These are phyloP conservation scores for Leccinum cinnamomeum DNA, from an alignment of 1,284 basidiomycete species.

Conservation along the genomic window DNA sequence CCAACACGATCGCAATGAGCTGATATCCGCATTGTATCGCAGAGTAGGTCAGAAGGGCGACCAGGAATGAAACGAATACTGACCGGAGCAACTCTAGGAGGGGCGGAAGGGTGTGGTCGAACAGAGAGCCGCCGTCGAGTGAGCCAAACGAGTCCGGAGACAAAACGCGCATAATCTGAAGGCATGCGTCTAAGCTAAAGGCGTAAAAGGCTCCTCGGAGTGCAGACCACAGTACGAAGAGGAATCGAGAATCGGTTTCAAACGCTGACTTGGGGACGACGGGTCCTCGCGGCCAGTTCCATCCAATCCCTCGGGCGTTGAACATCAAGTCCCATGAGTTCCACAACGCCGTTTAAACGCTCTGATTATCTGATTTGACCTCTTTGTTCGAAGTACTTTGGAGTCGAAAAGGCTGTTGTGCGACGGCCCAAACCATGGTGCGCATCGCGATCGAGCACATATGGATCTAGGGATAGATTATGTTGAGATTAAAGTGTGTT, in stretches of 20 bases:
- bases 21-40: slow-evolving; percentile 45
- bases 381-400: background rate
- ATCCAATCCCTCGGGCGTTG: slow-evolving; percentile 29
- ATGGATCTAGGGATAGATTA: slow-evolving; percentile 11
- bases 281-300: slow-evolving; percentile 30
- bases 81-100: slow-evolving; percentile 43
- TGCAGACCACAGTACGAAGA: slow-evolving; percentile 27
- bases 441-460: slow-evolving; percentile 21
- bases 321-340: slow-evolving; percentile 30
- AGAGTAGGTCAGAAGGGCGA: slow-evolving; percentile 43
- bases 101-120: slow-evolving; percentile 44
- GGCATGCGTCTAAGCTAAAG: slow-evolving; percentile 36
- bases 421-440: slow-evolving; percentile 20
- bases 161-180: slow-evolving; percentile 45
- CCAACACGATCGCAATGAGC: slow-evolving; percentile 41
- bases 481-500: background rate
- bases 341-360: slow-evolving; percentile 19
- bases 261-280: slow-evolving; percentile 17
- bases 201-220: slow-evolving; percentile 31
- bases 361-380: background rate
- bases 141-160: slow-evolving; percentile 38
- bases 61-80: slow-evolving; percentile 40
- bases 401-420: slow-evolving; percentile 13
- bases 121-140: slow-evolving; percentile 45
- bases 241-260: slow-evolving; percentile 16